Base-by-base conservation (phyloP, 306 rosid genomes). In the Heteromeles arbutifolia region DNA sequence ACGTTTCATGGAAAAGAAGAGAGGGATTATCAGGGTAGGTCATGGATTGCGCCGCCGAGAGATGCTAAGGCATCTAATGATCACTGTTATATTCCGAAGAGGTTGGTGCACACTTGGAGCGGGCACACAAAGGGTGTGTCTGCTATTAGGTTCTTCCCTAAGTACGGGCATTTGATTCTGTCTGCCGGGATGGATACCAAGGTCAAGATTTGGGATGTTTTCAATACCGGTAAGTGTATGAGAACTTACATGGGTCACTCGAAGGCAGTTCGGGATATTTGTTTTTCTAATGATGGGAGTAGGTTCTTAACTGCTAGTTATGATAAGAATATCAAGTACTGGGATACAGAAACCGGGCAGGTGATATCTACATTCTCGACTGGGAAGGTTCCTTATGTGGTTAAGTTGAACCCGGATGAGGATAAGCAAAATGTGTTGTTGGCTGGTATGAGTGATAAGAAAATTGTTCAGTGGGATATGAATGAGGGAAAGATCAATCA, bases 391-490 rank as follows among this genome's bases (percentile, higher is more conserved):
- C 99, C 99, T 9, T 96, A 92, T 72, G 99, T 96, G 26, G 98
- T 92, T 45, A 92, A 84, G 88, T 96, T 96, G 78, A 96, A 96
- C 72, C 99, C 98, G 0, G 96, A 96, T 4, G 98, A 92, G 41
- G 99, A 96, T 84, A 96, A 96, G 85, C 98, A 96, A 85, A 92
- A 89, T 79, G 88, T 96, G 57, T 81, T 96, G 83, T 72, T 96
- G 81, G 99, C 99, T 24, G 98, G 99, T 52, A 96, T 96, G 99
- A 96, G 97, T 73, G 99, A 96, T 82, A 92, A 96, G 85, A 92
- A 96, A 91, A 96, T 96, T 81, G 99, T 96, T 74, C 99, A 96
- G 76, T 92, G 99, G 99, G 99, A 96, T 83, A 96, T 96, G 97
- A 90, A 88, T 58, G 77, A 90, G 0, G 97, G 98, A 15, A 95